Percentiles rank a stretch among this genome's conserved stretches.
phyloP scores from a whole-genome alignment of 768 basidiomycete species.

The Tricholomella constricta region DNA sequence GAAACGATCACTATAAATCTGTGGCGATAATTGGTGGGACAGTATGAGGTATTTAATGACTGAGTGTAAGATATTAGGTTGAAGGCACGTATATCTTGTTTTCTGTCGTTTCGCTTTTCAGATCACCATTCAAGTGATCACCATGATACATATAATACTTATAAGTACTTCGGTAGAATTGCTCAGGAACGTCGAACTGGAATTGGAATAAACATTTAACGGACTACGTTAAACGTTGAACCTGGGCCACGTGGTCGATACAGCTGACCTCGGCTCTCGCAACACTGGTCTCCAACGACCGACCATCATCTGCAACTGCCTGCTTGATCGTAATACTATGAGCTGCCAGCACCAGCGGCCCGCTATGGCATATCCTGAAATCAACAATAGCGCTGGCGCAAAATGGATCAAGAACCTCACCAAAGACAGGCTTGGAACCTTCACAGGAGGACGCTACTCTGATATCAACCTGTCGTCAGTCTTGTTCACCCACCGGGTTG shows the following conservation, averaged over 20 bases:
- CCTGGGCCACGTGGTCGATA: too few relatives aligned
- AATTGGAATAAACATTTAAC: too few relatives aligned
- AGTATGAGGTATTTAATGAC: neutral
- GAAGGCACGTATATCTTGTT: slow-evolving; percentile 2
- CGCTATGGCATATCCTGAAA: slow-evolving; percentile 46
- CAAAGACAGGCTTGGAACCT: slow-evolving; percentile 56
- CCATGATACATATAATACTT: too few relatives aligned
- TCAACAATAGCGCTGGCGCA: slow-evolving; percentile 60
- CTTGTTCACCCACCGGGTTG: slow-evolving; percentile 72
- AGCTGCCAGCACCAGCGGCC: neutral
- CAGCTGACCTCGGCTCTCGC: too few relatives aligned
- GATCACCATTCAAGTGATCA: neutral
- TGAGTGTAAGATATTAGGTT: neutral
- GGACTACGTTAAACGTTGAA: too few relatives aligned
- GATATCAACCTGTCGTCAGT: slow-evolving; percentile 81
- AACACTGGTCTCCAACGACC: too few relatives aligned
- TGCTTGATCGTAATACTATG: too few relatives aligned
- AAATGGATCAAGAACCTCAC: slow-evolving; percentile 86
- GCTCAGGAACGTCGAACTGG: too few relatives aligned
- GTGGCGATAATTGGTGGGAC: slow-evolving; percentile 7
- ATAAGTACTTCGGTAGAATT: too few relatives aligned
- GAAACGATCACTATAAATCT: slow-evolving; percentile 1
- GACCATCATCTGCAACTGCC: neutral
- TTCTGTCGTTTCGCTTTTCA: neutral
- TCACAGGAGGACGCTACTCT: slow-evolving; percentile 78